phyloP scores from a whole-genome alignment of 148 eudicot species.

The Cornus suecica region DNA sequence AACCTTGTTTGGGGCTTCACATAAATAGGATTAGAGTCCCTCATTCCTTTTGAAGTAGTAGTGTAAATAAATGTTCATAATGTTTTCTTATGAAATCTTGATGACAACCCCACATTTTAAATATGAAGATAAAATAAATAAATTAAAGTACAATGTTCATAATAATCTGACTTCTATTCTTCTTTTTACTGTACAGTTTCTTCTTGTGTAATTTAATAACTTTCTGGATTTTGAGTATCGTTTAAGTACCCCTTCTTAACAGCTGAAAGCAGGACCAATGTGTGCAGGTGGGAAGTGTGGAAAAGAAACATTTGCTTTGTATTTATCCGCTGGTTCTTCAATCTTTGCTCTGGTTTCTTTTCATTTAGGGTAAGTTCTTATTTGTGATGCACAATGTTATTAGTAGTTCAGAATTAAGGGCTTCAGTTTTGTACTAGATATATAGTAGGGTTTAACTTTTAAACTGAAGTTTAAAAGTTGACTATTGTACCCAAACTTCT shows the following conservation, averaged over 20 bases:
- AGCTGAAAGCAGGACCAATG: slow-evolving; percentile 8
- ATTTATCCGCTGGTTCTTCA: slow-evolving; percentile 48
- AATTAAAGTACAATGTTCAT: neutral
- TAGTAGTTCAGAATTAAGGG: slow-evolving; percentile 6
- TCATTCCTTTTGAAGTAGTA: neutral
- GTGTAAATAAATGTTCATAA: neutral
- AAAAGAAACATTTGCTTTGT: slow-evolving; percentile 44
- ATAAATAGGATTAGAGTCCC: neutral
- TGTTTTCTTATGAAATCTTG: neutral
- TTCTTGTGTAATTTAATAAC: neutral
- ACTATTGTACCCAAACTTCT: neutral
- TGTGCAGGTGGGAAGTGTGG: slow-evolving; percentile 71
- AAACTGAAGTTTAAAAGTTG: neutral
- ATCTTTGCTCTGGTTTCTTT: slow-evolving; percentile 46
- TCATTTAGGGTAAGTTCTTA: slow-evolving; percentile 56
- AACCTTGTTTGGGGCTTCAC: neutral
- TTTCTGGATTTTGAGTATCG: neutral
- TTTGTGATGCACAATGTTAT: slow-evolving; percentile 4
- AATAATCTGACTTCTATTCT: neutral
- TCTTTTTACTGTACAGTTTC: neutral
- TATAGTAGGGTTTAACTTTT: neutral
- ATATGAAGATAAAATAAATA: no score
- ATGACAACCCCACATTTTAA: no score
- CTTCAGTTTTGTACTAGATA: neutral
- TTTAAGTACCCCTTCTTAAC: slow-evolving; percentile 3